Percentiles rank a stretch among this genome's conserved stretches.
Conservation (phyloP, 495 filamentous ascomycete genomes). For the Aspergillus egyptiacus region DNA sequence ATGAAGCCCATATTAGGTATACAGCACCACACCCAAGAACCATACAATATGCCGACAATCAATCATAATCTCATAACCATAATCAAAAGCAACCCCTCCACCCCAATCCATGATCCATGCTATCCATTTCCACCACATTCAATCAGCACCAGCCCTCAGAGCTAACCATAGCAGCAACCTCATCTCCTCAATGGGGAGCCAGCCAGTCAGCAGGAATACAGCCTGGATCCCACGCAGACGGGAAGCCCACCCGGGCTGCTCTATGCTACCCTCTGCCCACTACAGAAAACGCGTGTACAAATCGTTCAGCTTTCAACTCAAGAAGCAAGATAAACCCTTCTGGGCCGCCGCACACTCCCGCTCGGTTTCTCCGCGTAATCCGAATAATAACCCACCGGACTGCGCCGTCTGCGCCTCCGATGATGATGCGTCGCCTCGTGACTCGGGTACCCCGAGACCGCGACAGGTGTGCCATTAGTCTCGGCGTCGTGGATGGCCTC, state of each 20-base stretch:
- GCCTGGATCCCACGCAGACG: too few relatives aligned
- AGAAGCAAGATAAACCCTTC: conserved; percentile 32
- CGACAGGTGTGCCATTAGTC: conserved; percentile 14
- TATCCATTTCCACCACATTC: too few relatives aligned
- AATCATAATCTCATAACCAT: not conserved
- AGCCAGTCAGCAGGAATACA: too few relatives aligned
- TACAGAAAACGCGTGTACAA: too few relatives aligned
- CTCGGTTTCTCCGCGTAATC: conserved; percentile 35
- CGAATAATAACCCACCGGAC: conserved; percentile 21
- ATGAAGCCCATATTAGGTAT: not conserved
- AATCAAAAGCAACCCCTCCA: too few relatives aligned
- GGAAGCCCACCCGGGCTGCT: too few relatives aligned
- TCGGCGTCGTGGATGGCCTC: conserved; percentile 19
- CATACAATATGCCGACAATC: not conserved
- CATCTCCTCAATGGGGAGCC: too few relatives aligned
- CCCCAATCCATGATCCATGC: too few relatives aligned
- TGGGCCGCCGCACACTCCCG: conserved; percentile 27
- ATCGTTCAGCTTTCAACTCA: not conserved
- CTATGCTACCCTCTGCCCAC: too few relatives aligned
- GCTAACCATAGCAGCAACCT: too few relatives aligned
- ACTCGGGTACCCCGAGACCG: conserved; percentile 9
- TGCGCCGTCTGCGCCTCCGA: conserved; percentile 16
- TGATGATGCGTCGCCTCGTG: conserved; percentile 8
- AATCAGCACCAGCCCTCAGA: not conserved
- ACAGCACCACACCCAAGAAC: too few relatives aligned